phyloP scores from a whole-genome alignment of 2,329 filamentous ascomycete species.

The Dactylellina leptospora region DNA sequence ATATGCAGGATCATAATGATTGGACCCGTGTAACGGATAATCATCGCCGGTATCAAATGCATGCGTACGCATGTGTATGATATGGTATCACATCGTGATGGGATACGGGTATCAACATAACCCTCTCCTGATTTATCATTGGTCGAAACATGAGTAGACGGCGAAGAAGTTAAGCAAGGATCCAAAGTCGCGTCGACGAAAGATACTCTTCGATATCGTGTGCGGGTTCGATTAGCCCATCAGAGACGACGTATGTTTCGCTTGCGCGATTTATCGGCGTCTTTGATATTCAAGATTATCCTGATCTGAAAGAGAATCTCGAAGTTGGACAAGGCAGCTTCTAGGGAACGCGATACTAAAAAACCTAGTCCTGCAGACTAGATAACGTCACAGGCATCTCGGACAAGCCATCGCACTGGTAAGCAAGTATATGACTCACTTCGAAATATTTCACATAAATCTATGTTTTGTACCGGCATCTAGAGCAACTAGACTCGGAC shows the following conservation, averaged over 20 bases:
- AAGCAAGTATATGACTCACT: too few species aligned
- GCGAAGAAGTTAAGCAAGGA: conserved; percentile 10
- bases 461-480: too few species aligned
- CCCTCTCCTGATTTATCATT: neutral
- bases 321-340: neutral
- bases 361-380: neutral
- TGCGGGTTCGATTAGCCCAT: neutral
- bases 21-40: too few species aligned
- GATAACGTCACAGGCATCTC: too few species aligned
- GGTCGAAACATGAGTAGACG: conserved; percentile 7
- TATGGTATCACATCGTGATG: too few species aligned
- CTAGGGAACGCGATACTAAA: neutral
- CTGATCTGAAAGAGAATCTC: neutral
- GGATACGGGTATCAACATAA: neutral
- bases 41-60: too few species aligned
- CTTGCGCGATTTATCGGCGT: neutral
- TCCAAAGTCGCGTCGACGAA: conserved; percentile 12
- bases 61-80: conserved; percentile 7
- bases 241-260: conserved; percentile 14
- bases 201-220: neutral
- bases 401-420: neutral
- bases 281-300: neutral
- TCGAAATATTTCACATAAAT: too few species aligned
- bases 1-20: too few species aligned
- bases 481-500: too few species aligned